Evolutionary conservation across 2,329 filamentous ascomycete species (phyloP), one percentile per base, ranked within the genome.

Genomic region (Colletotrichum chlorophyti): DNA sequence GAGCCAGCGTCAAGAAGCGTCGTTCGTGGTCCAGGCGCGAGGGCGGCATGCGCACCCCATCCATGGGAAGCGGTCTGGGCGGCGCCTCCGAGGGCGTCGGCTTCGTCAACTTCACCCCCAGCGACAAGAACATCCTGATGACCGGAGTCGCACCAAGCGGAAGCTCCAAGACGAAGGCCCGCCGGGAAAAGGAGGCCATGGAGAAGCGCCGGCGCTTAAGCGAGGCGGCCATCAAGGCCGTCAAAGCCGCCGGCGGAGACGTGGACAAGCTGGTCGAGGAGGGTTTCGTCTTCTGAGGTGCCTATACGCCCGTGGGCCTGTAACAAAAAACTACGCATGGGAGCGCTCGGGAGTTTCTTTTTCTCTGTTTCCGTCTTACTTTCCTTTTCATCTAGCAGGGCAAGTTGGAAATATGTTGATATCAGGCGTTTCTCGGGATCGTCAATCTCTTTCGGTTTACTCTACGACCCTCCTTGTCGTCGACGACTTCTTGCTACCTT

Each of bases 141-240:
- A 91, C 86, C 7, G 94, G 93, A 5, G 95, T 99, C 11, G 95
- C 95, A 41, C 94, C 94, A 1, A 93, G 89, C 64, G 95, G 95
- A 9, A 93, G 88, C 65, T 91, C 86, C 65, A 98, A 98, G 83
- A 98, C 95, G 8, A 97, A 97, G 72, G 92, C 92, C n/a, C 79
- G 93, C 53, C 79, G 95, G 47, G 94, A 98, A 73, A 90, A 91
- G 72, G 94, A 97, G 76, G 91, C 91, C 2, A 80, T 84, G 50
- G 94, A 97, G 69, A 88, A 89, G 74, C 80, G 91, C 66, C 77
- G 88, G 65, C 82, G 83, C 69, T 70, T 93, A 53, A 88, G 83
- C 67, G 85, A 91, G 71, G 86, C 86, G 7, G 87, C 90, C 26
- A 75, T 89, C 62, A 85, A 85, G 71, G 89, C 88, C 8, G 85